Conservation (phyloP, 345 rosid species). For the Gynandropsis gynandra region DNA sequence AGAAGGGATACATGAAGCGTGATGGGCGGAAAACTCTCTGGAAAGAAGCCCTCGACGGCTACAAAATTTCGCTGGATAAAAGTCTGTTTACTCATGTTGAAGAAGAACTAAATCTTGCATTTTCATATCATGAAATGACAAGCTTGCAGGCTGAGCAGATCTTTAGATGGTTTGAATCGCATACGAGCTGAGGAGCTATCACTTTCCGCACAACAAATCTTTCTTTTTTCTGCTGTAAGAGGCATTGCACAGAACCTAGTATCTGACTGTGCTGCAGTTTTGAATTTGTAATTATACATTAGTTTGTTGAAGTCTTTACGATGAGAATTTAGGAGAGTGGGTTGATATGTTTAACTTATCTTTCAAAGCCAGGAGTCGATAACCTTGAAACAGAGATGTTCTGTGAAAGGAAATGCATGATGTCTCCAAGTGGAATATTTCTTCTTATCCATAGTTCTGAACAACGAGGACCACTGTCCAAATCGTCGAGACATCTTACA, state of each 20-base stretch:
- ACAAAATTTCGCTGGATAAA: slow-evolving; percentile 34
- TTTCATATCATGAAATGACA: slow-evolving; percentile 90
- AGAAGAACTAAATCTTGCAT: slow-evolving; percentile 90
- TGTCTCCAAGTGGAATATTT: too few species aligned
- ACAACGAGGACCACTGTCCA: too few species aligned
- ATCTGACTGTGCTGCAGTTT: neutral
- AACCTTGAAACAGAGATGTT: too few species aligned
- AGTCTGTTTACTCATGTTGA: slow-evolving; percentile 59
- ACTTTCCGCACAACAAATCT: neutral
- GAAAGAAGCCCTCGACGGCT: slow-evolving; percentile 45
- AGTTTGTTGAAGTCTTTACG: too few species aligned
- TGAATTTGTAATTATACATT: too few species aligned
- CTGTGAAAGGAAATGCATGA: too few species aligned
- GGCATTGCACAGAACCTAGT: neutral
- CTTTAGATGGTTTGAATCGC: slow-evolving; percentile 87
- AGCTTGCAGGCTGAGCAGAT: slow-evolving; percentile 77
- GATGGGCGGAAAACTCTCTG: slow-evolving; percentile 69
- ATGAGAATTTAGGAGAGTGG: too few species aligned
- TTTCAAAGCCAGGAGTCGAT: too few species aligned
- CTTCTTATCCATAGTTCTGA: too few species aligned
- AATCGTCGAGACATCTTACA: too few species aligned
- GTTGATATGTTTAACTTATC: too few species aligned
- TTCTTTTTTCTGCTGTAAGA: slow-evolving; percentile 11
- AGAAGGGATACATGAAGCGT: slow-evolving; percentile 61
- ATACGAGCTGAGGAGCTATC: slow-evolving; percentile 35